A percentile compares a stretch with the other conserved stretches of the same genome.
Evolutionary conservation across 352 stramenopile species (phyloP).

Genomic region (Phytophthora ohioensis): DNA sequence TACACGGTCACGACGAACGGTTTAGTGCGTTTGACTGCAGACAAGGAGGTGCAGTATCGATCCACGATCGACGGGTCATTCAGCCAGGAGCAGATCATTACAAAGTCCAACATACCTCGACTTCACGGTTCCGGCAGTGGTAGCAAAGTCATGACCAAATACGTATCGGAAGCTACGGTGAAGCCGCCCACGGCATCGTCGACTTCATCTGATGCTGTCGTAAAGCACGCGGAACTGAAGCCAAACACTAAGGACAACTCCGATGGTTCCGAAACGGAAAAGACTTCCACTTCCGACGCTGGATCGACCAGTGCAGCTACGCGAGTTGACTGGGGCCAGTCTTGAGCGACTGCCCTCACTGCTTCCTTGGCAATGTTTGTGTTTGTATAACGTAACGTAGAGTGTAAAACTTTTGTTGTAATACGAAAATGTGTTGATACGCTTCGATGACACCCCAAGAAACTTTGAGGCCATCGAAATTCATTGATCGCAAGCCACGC

Average conservation of each 20-base stretch:
- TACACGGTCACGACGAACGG: constrained; percentile 47
- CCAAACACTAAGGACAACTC: constrained; percentile 5
- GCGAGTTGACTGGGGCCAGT: background rate
- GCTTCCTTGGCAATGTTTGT: constrained; percentile 3
- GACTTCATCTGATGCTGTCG: background rate
- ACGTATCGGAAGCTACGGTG: constrained; percentile 12
- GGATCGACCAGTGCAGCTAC: constrained; percentile 10
- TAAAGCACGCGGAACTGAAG: constrained; percentile 1
- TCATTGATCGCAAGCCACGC: constrained; percentile 9
- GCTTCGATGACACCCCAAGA: constrained; percentile 9
- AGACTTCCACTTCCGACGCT: constrained; percentile 13
- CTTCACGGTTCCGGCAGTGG: constrained; percentile 9
- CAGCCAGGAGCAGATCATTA: constrained; percentile 29
- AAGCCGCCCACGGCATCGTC: constrained; percentile 6
- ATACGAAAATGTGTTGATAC: background rate
- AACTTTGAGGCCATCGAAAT: constrained; percentile 14
- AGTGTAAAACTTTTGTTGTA: background rate
- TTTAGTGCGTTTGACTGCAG: constrained; percentile 44
- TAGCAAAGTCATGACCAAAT: constrained; percentile 1
- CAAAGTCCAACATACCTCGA: constrained; percentile 19
- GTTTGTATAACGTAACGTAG: constrained; percentile 14
- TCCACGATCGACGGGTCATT: constrained; percentile 24
- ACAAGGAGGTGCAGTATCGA: constrained; percentile 58
- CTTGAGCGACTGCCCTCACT: background rate
- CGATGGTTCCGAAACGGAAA: background rate